A percentile compares a stretch with the other conserved stretches of the same genome.
phyloP scores from a whole-genome alignment of 2,329 filamentous ascomycete species.

The Colletotrichum tropicicola region DNA sequence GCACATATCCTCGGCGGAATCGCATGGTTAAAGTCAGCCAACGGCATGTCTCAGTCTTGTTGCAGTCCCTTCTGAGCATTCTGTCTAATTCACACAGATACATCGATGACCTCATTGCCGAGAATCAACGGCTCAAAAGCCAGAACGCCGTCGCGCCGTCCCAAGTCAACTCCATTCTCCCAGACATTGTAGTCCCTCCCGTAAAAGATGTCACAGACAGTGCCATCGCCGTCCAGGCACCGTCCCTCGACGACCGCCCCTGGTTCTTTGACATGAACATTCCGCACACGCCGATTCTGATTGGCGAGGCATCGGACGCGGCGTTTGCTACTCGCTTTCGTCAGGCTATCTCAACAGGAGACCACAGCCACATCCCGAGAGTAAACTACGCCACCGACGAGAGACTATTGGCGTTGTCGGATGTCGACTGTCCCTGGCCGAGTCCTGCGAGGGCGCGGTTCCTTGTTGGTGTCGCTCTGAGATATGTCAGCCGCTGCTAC shows the following conservation, averaged over 20 bases:
- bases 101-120: constrained; percentile 43
- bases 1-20: constrained; percentile 43
- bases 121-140: constrained; percentile 41
- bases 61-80: background rate
- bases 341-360: constrained; percentile 42
- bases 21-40: constrained; percentile 43
- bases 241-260: constrained; percentile 36
- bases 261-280: constrained; percentile 46
- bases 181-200: background rate
- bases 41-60: constrained; percentile 32
- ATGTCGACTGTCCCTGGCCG: constrained; percentile 47
- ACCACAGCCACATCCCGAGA: constrained; percentile 42
- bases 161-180: constrained; percentile 3
- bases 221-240: constrained; percentile 19
- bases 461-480: constrained; percentile 49
- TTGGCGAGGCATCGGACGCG: constrained; percentile 46
- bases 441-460: constrained; percentile 46
- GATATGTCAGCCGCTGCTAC: constrained; percentile 49
- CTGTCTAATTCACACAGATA: constrained; percentile 34
- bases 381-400: constrained; percentile 45
- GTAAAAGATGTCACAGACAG: constrained; percentile 11
- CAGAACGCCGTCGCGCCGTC: background rate
- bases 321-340: constrained; percentile 47
- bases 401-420: constrained; percentile 36
- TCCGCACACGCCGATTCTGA: constrained; percentile 43